phyloP scores from a whole-genome alignment of 352 stramenopile species.

The Peronospora destructor region DNA sequence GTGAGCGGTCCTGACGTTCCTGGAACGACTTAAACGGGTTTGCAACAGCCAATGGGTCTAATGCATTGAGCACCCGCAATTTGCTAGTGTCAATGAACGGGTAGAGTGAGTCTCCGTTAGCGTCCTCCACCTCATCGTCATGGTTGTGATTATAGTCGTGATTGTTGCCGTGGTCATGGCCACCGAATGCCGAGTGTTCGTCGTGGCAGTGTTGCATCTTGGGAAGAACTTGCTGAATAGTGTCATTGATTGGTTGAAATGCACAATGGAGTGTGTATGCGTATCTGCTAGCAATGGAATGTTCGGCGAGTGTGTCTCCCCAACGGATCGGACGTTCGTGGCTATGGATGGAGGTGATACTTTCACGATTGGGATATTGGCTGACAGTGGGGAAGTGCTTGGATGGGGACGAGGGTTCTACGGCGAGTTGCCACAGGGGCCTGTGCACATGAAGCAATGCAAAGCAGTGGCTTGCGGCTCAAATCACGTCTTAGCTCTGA shows the following conservation, averaged over 20 bases:
- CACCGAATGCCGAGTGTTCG: slow-evolving; percentile 41
- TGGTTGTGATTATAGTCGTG: slow-evolving; percentile 49
- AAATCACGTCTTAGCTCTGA: slow-evolving; percentile 52
- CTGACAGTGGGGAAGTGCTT: slow-evolving; percentile 27
- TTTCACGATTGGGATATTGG: slow-evolving; percentile 42
- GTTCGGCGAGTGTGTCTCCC: slow-evolving; percentile 34
- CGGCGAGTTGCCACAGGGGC: slow-evolving; percentile 34
- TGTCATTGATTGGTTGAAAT: slow-evolving; percentile 24
- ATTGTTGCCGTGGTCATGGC: slow-evolving; percentile 41
- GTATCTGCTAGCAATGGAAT: slow-evolving; percentile 13
- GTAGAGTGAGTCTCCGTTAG: slow-evolving; percentile 73
- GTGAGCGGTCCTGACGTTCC: slow-evolving; percentile 57
- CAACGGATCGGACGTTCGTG: slow-evolving; percentile 9
- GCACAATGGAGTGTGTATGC: slow-evolving; percentile 27
- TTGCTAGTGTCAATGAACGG: slow-evolving; percentile 85
- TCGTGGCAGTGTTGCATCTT: slow-evolving; percentile 62
- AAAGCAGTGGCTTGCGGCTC: slow-evolving; percentile 38
- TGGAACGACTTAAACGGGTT: slow-evolving; percentile 82
- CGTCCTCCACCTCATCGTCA: slow-evolving; percentile 58
- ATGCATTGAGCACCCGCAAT: slow-evolving; percentile 69
- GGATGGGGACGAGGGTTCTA: slow-evolving; percentile 68
- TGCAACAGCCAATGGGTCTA: slow-evolving; percentile 46
- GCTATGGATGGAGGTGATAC: slow-evolving; percentile 42
- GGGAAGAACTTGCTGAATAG: slow-evolving; percentile 8
- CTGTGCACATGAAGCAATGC: slow-evolving; percentile 21